A percentile compares a stretch with the other conserved stretches of the same genome.
phyloP scores from a whole-genome alignment of 2,329 filamentous ascomycete genomes.

The Aspergillus sp. region DNA sequence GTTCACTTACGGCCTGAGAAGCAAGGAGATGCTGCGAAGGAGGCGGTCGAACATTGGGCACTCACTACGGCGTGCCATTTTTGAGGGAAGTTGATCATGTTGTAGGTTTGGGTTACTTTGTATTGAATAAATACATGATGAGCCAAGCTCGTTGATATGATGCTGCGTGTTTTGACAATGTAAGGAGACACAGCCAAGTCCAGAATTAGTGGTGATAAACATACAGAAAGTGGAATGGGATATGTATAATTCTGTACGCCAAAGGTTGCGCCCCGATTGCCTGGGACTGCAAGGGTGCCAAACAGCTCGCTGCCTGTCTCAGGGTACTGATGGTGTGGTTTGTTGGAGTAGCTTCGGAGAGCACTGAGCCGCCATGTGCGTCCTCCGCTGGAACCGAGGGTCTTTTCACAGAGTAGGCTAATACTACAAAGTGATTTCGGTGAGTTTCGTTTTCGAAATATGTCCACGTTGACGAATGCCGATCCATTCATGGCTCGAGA shows the following conservation, averaged over 20 bases:
- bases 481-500: slow-evolving; percentile 5
- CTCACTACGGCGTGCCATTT: neutral
- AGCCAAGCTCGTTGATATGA: neutral
- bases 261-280: neutral
- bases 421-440: neutral
- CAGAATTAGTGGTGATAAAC: neutral
- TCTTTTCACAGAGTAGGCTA: neutral
- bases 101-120: neutral
- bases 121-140: neutral
- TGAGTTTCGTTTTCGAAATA: neutral
- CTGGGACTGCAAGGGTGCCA: neutral
- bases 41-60: neutral
- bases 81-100: neutral
- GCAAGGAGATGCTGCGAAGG: neutral
- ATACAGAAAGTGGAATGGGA: neutral
- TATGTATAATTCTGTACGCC: neutral
- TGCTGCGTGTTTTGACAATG: neutral
- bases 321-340: neutral
- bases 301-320: neutral
- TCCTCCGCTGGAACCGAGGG: neutral
- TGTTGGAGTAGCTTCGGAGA: neutral
- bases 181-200: neutral
- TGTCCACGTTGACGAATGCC: neutral
- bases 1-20: neutral
- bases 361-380: slow-evolving; percentile 3